phyloP scores from a whole-genome alignment of 192 early-diverging fungal species.

The Mortierella claussenii region DNA sequence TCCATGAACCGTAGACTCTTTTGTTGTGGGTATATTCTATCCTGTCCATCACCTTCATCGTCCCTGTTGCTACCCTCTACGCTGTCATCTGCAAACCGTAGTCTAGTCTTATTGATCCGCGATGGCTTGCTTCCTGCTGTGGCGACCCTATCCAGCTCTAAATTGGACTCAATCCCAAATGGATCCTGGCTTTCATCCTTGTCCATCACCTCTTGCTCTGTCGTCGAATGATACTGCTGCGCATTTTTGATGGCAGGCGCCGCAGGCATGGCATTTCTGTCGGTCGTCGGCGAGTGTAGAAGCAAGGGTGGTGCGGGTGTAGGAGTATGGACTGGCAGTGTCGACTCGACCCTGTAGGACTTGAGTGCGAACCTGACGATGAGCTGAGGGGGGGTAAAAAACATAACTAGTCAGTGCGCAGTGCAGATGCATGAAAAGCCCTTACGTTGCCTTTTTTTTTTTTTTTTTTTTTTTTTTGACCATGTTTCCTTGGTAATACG shows the following conservation, averaged over 20 bases:
- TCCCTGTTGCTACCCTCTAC: not conserved
- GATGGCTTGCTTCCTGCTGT: too few species aligned
- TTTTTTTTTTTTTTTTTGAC: too few species aligned
- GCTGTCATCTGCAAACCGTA: too few species aligned
- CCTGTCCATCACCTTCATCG: not conserved
- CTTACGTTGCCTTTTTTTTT: too few species aligned
- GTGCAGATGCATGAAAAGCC: not conserved
- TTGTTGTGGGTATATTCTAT: not conserved
- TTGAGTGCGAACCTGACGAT: slow-evolving; percentile 18
- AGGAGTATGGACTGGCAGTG: slow-evolving; percentile 36
- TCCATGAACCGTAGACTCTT: not conserved
- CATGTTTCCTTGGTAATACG: not conserved
- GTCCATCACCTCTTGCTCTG: too few species aligned
- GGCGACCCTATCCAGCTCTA: too few species aligned
- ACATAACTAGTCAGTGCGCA: not conserved
- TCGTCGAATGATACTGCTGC: too few species aligned
- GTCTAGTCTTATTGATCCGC: too few species aligned
- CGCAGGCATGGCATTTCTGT: slow-evolving; percentile 2
- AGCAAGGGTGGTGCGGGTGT: slow-evolving; percentile 33
- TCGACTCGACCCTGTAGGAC: slow-evolving; percentile 17
- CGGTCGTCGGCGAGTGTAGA: slow-evolving; percentile 13
- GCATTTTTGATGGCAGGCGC: slow-evolving; percentile 20
- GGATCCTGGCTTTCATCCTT: too few species aligned
- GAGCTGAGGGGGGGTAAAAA: slow-evolving; percentile 1
- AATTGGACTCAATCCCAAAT: too few species aligned